A percentile compares a stretch with the other conserved stretches of the same genome.
Conservation (phyloP, 768 basidiomycete species). For the Coprinopsis cinerea region DNA sequence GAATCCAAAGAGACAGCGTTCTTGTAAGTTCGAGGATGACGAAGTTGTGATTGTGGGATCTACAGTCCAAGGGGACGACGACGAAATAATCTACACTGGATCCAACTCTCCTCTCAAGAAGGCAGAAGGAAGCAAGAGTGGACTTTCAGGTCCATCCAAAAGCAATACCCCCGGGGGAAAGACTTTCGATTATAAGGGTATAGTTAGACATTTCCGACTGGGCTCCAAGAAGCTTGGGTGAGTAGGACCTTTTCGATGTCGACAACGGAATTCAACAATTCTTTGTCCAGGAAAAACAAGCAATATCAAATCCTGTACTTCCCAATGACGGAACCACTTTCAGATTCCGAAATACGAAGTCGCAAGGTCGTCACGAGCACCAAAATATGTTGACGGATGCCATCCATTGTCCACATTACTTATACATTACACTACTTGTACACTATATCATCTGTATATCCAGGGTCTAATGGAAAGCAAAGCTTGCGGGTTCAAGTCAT, state of each 20-base stretch:
- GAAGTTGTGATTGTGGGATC: too few species aligned
- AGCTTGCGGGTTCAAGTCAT: too few species aligned
- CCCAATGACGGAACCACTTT: slow-evolving; percentile 60
- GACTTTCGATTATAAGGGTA: slow-evolving; percentile 14
- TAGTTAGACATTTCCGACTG: slow-evolving; percentile 46
- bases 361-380: slow-evolving; percentile 52
- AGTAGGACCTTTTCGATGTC: background rate
- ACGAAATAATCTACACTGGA: slow-evolving; percentile 8
- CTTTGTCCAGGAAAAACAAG: slow-evolving; percentile 37
- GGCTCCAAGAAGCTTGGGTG: slow-evolving; percentile 34
- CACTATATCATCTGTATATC: slow-evolving; percentile 5
- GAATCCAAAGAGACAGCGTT: too few species aligned
- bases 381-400: slow-evolving; percentile 24
- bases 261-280: background rate
- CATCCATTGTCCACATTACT: background rate
- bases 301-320: slow-evolving; percentile 84
- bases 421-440: slow-evolving; percentile 7
- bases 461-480: slow-evolving; percentile 10
- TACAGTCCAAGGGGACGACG: too few species aligned
- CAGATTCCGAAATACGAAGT: slow-evolving; percentile 40
- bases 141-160: too few species aligned
- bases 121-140: too few species aligned
- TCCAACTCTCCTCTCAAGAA: too few species aligned
- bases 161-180: too few species aligned
- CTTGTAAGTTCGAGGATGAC: too few species aligned